Evolutionary conservation across 352 stramenopile species (phyloP).

Genomic region (Pythium graminicola): DNA sequence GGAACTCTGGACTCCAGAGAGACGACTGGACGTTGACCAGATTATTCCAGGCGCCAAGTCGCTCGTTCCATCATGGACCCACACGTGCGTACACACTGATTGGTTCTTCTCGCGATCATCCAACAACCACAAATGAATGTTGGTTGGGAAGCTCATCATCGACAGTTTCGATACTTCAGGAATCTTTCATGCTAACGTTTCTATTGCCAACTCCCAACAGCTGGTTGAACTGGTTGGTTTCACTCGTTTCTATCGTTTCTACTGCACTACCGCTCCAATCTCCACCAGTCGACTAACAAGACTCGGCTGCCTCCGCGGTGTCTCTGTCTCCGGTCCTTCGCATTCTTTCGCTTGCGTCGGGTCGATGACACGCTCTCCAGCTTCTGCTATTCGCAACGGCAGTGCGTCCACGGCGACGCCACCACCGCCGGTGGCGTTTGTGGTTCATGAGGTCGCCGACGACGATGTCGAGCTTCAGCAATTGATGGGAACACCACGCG

Average conservation of each 20-base stretch:
- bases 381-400: not conserved
- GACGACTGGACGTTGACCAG: no score
- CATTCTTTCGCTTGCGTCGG: no score
- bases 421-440: slow-evolving; percentile 4
- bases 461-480: slow-evolving; percentile 11
- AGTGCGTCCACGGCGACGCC: not conserved
- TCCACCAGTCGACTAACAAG: not conserved
- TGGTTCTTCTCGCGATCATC: no score
- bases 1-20: not conserved
- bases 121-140: not conserved
- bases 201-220: not conserved
- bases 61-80: no score
- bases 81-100: no score
- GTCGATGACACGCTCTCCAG: slow-evolving; percentile 1
- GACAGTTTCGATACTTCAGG: slow-evolving; percentile 10
- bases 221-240: slow-evolving; percentile 2
- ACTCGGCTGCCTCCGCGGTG: not conserved
- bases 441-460: not conserved
- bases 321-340: no score
- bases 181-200: slow-evolving; percentile 3
- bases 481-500: slow-evolving; percentile 10
- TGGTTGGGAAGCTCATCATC: not conserved
- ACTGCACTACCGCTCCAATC: not conserved
- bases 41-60: no score
- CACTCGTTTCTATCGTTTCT: slow-evolving; percentile 2